phyloP scores from a whole-genome alignment of 768 basidiomycete species.

The Trametes coccinea region DNA sequence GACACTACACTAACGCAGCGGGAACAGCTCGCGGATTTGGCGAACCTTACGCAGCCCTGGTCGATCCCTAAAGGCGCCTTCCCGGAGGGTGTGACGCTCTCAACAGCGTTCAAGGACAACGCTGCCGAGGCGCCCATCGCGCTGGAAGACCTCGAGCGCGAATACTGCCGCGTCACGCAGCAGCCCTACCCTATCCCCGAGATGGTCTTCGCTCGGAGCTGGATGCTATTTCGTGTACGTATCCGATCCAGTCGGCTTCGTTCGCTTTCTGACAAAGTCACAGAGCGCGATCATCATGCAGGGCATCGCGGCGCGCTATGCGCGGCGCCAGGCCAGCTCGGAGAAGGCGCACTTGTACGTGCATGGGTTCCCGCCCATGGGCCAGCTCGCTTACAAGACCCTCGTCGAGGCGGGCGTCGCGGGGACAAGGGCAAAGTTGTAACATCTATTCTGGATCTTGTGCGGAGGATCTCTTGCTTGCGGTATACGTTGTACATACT shows the following conservation, averaged over 20 bases:
- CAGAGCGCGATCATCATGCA: slow-evolving; percentile 82
- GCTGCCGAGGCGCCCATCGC: slow-evolving; percentile 54
- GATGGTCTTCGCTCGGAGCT: slow-evolving; percentile 80
- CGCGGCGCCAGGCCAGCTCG: slow-evolving; percentile 86
- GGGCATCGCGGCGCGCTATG: slow-evolving; percentile 86
- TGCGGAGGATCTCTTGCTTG: too few species aligned
- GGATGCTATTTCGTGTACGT: slow-evolving; percentile 80
- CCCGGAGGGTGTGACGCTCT: slow-evolving; percentile 18
- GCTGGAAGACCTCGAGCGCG: slow-evolving; percentile 73
- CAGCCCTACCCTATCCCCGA: slow-evolving; percentile 75
- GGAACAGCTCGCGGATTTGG: slow-evolving; percentile 78
- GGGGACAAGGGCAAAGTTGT: slow-evolving; percentile 18
- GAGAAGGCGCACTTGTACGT: slow-evolving; percentile 59
- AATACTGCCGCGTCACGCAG: slow-evolving; percentile 69
- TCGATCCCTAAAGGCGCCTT: slow-evolving; percentile 48
- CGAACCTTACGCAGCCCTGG: slow-evolving; percentile 89
- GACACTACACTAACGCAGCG: background rate
- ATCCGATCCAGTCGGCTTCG: background rate
- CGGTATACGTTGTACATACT: too few species aligned
- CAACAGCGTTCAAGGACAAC: slow-evolving; percentile 68
- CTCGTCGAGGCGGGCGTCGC: slow-evolving; percentile 14
- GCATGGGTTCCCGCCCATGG: slow-evolving; percentile 58
- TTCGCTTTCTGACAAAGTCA: background rate
- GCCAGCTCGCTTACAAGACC: slow-evolving; percentile 52
- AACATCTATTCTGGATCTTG: background rate